These are phyloP conservation scores for Phycomyces blakesleeanus DNA, from an alignment of 192 early-diverging fungal species.

Conservation along the genomic window DNA sequence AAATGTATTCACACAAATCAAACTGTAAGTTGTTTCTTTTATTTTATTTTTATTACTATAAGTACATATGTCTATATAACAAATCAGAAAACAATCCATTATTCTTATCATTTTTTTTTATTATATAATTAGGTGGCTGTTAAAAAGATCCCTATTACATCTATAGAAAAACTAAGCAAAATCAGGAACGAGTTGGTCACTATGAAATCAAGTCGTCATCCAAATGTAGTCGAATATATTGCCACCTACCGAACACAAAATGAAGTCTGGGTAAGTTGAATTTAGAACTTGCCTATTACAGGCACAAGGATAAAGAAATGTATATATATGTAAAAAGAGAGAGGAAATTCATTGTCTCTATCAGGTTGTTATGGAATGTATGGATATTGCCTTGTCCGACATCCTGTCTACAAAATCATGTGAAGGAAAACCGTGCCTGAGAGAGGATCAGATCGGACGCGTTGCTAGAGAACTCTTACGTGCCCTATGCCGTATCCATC, in stretches of 20 bases:
- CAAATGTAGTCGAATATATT: constrained; percentile 94
- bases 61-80: too few relatives aligned
- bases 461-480: constrained; percentile 79
- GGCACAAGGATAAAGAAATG: neutral
- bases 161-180: constrained; percentile 82
- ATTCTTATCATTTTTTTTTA: too few relatives aligned
- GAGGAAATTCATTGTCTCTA: neutral
- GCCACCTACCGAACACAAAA: constrained; percentile 75
- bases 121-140: constrained; percentile 63
- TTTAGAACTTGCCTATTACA: neutral
- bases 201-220: constrained; percentile 85
- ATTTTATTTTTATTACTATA: too few relatives aligned
- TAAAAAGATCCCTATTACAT: constrained; percentile 87
- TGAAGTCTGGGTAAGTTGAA: constrained; percentile 75
- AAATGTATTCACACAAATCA: constrained; percentile 47
- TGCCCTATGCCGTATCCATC: constrained; percentile 77
- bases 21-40: constrained; percentile 12
- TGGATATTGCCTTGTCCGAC: constrained; percentile 96
- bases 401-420: constrained; percentile 79
- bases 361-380: constrained; percentile 90
- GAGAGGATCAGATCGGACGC: constrained; percentile 88
- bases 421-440: constrained; percentile 44
- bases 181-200: constrained; percentile 86
- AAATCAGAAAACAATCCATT: too few relatives aligned
- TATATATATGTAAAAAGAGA: too few relatives aligned